Conservation (phyloP, 768 basidiomycete genomes). For the Polyporus arcularius region DNA sequence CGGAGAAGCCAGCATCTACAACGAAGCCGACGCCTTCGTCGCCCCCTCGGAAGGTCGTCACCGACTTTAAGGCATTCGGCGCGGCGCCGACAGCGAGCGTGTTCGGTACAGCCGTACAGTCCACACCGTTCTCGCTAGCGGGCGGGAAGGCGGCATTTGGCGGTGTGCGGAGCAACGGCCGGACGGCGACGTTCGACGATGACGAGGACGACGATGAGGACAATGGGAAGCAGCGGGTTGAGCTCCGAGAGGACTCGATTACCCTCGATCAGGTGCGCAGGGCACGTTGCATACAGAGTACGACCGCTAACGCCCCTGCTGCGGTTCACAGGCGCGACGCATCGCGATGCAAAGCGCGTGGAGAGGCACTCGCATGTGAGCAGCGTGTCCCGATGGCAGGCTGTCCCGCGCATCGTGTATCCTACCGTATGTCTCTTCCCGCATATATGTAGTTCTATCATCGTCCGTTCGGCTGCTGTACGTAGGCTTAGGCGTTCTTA, state of each 20-base stretch:
- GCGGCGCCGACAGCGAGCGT: constrained; percentile 75
- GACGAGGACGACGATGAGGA: constrained; percentile 72
- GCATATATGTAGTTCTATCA: neutral
- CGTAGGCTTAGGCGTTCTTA: too few relatives aligned
- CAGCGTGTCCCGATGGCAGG: constrained; percentile 1
- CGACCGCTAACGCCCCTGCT: neutral
- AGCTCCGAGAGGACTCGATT: constrained; percentile 82
- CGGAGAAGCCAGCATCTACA: constrained; percentile 30
- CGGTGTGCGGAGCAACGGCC: constrained; percentile 54
- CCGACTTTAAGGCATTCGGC: constrained; percentile 86
- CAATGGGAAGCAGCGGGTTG: constrained; percentile 66
- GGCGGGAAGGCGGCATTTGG: constrained; percentile 86
- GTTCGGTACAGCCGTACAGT: constrained; percentile 79
- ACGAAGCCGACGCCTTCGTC: constrained; percentile 43
- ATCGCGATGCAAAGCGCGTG: constrained; percentile 91
- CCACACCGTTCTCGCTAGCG: constrained; percentile 78
- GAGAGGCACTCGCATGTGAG: constrained; percentile 65
- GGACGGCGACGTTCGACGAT: constrained; percentile 51
- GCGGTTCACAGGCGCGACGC: constrained; percentile 60
- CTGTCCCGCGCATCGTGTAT: neutral
- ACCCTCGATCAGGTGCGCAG: constrained; percentile 84
- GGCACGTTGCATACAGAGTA: neutral
- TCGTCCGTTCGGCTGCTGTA: too few relatives aligned
- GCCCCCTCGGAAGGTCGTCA: constrained; percentile 85
- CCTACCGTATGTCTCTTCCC: neutral